Evolutionary conservation across 306 rosid genomes (phyloP), one percentile per base, ranked within the genome.

Genomic region (Alnus rubra): DNA sequence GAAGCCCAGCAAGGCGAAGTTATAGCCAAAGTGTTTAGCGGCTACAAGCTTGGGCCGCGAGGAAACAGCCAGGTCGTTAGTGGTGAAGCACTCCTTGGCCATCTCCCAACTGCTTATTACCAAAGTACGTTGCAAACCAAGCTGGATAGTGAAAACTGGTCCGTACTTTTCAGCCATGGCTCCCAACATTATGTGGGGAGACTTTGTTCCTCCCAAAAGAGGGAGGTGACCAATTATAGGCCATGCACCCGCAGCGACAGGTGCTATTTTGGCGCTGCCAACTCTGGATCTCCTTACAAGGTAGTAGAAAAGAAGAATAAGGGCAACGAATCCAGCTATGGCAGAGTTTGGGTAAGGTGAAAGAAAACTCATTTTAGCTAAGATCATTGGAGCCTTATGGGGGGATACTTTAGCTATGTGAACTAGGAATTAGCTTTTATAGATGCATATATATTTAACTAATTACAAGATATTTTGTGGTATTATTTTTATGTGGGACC

Each of bases 201-300:
- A 88, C 16, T 73, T 31, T 4, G 81, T 49, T 52, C 81, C 85
- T 12, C 70, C 51, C 6, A 90, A 64, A 16, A 87, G 84, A 45
- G 3, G 81, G 35, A 92, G 87, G 42, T 92, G 93, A 8, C 97
- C 97, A 16, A 92, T 74, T n/a, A 92, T 14, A 7, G 97, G 97
- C 97, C 91, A 89, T 1, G 90, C 88, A 4, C 94, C 92, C 0
- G 76, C 54, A 1, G 84, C 89, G 74, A 84, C 70, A 0, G 92
- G 94, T 47, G 85, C 64, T 37, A 0, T 67, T 67, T 67, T 67
- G 23, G 11, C 13, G 11, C 3, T 23, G 33, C 65, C 37, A 58
- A 0, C 13, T 9, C 13, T 58, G 13, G 35, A 58, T 15, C 37
- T 58, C 15, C 37, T 58, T 23, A 19, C 9, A 23, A 23, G 64